These are phyloP conservation scores for Volvariella volvacea DNA, from an alignment of 1,284 basidiomycete genomes.

Conservation along the genomic window DNA sequence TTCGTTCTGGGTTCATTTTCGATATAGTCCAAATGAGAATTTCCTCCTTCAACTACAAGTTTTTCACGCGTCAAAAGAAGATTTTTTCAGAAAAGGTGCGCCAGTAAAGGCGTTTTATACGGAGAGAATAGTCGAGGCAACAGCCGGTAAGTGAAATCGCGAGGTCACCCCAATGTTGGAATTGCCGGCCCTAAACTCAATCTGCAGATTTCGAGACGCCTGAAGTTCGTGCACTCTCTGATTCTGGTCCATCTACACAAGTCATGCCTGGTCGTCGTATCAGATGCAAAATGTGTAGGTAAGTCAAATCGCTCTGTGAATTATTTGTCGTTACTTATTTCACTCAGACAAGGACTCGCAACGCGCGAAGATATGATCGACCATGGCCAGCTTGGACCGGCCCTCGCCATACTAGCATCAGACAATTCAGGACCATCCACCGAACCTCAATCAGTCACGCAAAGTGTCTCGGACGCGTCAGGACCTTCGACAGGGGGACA, in stretches of 20 bases:
- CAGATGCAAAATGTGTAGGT: constrained; percentile 90
- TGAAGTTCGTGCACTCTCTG: no score
- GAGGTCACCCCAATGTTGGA: no score
- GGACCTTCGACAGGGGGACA: background rate
- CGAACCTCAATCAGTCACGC: constrained; percentile 11
- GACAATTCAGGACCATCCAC: constrained; percentile 42
- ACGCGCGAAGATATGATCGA: constrained; percentile 89
- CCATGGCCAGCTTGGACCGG: constrained; percentile 72
- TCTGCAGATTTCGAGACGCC: no score
- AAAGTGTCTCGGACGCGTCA: constrained; percentile 4
- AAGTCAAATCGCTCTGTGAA: constrained; percentile 10
- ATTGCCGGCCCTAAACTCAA: constrained; percentile 12
- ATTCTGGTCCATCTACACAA: constrained; percentile 57
- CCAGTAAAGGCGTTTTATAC: constrained; percentile 76
- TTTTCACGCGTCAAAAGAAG: constrained; percentile 67
- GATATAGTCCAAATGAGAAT: constrained; percentile 68
- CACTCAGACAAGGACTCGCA: constrained; percentile 70
- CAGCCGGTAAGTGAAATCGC: no score
- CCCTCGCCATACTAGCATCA: constrained; percentile 45
- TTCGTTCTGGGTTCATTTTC: constrained; percentile 3
- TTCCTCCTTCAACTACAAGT: constrained; percentile 76
- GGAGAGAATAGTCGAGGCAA: no score
- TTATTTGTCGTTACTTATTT: background rate
- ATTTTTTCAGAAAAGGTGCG: constrained; percentile 64
- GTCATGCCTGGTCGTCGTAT: constrained; percentile 55